These are phyloP conservation scores for Pichia sp. DNA, from an alignment of 1,139 yeast genomes.

Conservation along the genomic window DNA sequence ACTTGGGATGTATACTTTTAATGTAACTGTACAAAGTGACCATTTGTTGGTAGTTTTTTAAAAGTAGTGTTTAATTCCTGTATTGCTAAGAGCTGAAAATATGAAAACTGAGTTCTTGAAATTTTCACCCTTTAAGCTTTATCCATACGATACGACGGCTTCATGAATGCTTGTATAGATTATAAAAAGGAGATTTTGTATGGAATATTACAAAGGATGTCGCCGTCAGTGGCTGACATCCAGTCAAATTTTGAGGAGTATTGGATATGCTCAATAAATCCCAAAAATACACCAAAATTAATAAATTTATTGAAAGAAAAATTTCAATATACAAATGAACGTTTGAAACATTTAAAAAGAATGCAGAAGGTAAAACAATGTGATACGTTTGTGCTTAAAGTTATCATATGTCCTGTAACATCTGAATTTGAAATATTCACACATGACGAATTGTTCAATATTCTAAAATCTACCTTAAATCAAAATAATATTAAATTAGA, in stretches of 20 bases:
- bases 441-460: constrained; percentile 16
- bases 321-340: constrained; percentile 32
- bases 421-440: constrained; percentile 10
- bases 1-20: neutral
- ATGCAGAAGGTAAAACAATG: constrained; percentile 17
- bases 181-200: constrained; percentile 44
- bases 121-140: neutral
- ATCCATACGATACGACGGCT: neutral
- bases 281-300: constrained; percentile 35
- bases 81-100: too few species aligned
- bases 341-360: constrained; percentile 39
- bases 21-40: constrained; percentile 1
- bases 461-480: constrained; percentile 16
- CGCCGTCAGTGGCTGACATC: constrained; percentile 20
- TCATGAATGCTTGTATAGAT: constrained; percentile 34
- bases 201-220: constrained; percentile 43
- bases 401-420: constrained; percentile 17
- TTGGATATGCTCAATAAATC: constrained; percentile 51
- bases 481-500: constrained; percentile 24
- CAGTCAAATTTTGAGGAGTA: constrained; percentile 39
- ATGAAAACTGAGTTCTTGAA: too few species aligned
- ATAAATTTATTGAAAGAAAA: constrained; percentile 24
- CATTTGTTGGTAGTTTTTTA: neutral
- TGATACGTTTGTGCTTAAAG: constrained; percentile 26
- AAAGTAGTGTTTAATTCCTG: neutral